Percentiles rank a stretch among this genome's conserved stretches.
Evolutionary conservation across 2,329 filamentous ascomycete species (phyloP).

Genomic region (Podosphaera leucotricha): DNA sequence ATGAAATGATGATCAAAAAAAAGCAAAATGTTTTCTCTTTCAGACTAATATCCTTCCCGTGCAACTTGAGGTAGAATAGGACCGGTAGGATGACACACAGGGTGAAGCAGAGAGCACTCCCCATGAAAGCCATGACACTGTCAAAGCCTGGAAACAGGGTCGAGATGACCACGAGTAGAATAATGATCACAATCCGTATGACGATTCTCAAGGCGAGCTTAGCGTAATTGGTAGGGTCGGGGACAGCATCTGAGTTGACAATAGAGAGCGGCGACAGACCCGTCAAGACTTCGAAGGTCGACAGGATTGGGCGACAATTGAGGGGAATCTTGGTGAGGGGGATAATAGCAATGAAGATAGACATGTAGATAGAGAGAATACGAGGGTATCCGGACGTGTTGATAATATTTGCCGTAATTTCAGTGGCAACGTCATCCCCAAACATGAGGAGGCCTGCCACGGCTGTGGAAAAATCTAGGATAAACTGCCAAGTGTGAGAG

Average conservation of each 20-base stretch:
- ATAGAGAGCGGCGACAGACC: constrained; percentile 30
- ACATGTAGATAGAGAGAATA: constrained; percentile 52
- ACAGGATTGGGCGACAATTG: constrained; percentile 69
- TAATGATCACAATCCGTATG: constrained; percentile 40
- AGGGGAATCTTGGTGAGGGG: constrained; percentile 88
- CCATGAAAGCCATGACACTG: constrained; percentile 53
- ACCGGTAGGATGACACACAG: constrained; percentile 85
- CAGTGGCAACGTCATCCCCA: constrained; percentile 64
- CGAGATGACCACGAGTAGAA: constrained; percentile 55
- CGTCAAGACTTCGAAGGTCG: constrained; percentile 57
- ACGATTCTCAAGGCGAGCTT: constrained; percentile 32
- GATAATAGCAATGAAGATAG: constrained; percentile 73
- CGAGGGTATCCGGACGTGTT: constrained; percentile 49
- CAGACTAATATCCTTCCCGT: constrained; percentile 42
- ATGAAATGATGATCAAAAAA: constrained; percentile 43
- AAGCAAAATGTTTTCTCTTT: constrained; percentile 44
- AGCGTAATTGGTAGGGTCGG: constrained; percentile 31
- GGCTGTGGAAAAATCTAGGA: constrained; percentile 62
- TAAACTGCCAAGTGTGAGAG: constrained; percentile 25
- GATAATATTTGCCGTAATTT: constrained; percentile 80
- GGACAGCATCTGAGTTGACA: constrained; percentile 22
- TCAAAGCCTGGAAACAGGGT: constrained; percentile 46
- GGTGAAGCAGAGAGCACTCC: constrained; percentile 72
- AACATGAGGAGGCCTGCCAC: constrained; percentile 84
- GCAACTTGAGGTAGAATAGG: constrained; percentile 76